A percentile compares a stretch with the other conserved stretches of the same genome.
Evolutionary conservation across 768 basidiomycete genomes (phyloP).

Genomic region (Lactarius hatsudake): DNA sequence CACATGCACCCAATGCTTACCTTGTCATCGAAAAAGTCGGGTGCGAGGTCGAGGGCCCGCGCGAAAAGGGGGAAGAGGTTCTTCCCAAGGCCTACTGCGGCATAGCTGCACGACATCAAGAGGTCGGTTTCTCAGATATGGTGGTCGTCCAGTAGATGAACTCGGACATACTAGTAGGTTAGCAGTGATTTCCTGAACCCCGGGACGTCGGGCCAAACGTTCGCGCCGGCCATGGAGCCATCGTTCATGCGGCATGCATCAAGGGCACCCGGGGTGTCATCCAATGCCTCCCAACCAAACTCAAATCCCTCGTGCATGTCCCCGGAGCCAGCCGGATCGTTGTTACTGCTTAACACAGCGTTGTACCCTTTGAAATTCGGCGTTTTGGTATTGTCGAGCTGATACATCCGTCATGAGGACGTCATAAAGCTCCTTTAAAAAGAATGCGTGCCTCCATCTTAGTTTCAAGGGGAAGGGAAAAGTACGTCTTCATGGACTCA

Average conservation of each 20-base stretch:
- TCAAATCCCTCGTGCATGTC: conserved; percentile 93
- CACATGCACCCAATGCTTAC: conserved; percentile 32
- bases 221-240: conserved; percentile 65
- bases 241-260: conserved; percentile 37
- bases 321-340: conserved; percentile 71
- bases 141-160: background rate
- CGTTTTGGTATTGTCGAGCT: conserved; percentile 69
- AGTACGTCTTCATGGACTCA: conserved; percentile 57
- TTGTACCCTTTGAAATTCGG: conserved; percentile 78
- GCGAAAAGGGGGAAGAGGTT: conserved; percentile 68
- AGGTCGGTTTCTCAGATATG: background rate
- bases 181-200: conserved; percentile 59
- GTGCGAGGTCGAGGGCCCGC: conserved; percentile 57
- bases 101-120: conserved; percentile 40
- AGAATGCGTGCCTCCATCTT: conserved; percentile 59
- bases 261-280: conserved; percentile 28
- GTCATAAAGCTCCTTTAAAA: background rate
- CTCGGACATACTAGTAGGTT: conserved; percentile 58
- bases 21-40: conserved; percentile 67
- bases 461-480: conserved; percentile 54
- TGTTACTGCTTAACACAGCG: conserved; percentile 67
- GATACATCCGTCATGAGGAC: background rate
- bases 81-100: conserved; percentile 51
- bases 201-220: conserved; percentile 73
- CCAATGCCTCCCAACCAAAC: conserved; percentile 66